Percentiles rank a stretch among this genome's conserved stretches.
phyloP scores from a whole-genome alignment of 495 filamentous ascomycete species.

The Aspergillus conjunctus region DNA sequence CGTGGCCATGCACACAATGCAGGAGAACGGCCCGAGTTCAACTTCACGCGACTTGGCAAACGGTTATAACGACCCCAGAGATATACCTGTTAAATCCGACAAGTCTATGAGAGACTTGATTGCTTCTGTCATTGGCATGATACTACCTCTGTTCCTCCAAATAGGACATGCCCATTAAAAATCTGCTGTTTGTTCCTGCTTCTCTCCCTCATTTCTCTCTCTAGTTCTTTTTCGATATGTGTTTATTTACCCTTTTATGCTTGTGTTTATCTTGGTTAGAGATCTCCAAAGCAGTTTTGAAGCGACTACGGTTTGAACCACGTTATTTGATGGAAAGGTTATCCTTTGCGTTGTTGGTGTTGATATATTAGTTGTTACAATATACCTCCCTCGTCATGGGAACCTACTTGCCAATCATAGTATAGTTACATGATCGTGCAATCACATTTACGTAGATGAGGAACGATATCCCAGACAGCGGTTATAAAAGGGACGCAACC shows the following conservation, averaged over 20 bases:
- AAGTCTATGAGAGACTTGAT: conserved; percentile 59
- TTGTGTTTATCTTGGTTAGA: neutral
- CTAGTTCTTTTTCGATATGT: neutral
- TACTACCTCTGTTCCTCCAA: conserved; percentile 85
- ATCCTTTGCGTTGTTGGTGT: no score
- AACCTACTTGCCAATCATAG: conserved; percentile 17
- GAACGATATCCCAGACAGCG: neutral
- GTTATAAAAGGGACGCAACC: conserved; percentile 25
- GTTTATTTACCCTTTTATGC: neutral
- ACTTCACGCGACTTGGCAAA: conserved; percentile 59
- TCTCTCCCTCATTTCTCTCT: neutral
- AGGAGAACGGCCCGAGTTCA: conserved; percentile 64
- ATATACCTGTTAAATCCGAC: conserved; percentile 40
- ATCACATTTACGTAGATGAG: conserved; percentile 41
- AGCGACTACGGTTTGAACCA: neutral
- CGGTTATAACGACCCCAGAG: conserved; percentile 64
- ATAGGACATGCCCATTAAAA: conserved; percentile 82
- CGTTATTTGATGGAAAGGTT: no score
- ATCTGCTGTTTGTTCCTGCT: neutral
- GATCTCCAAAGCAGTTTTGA: neutral
- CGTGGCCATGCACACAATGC: conserved; percentile 98
- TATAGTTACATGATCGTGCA: conserved; percentile 34
- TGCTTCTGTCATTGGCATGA: conserved; percentile 83
- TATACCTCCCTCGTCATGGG: neutral
- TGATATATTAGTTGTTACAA: neutral